Percentiles rank a stretch among this genome's conserved stretches.
Conservation (phyloP, 2,329 filamentous ascomycete species). For the Penicillium freii region DNA sequence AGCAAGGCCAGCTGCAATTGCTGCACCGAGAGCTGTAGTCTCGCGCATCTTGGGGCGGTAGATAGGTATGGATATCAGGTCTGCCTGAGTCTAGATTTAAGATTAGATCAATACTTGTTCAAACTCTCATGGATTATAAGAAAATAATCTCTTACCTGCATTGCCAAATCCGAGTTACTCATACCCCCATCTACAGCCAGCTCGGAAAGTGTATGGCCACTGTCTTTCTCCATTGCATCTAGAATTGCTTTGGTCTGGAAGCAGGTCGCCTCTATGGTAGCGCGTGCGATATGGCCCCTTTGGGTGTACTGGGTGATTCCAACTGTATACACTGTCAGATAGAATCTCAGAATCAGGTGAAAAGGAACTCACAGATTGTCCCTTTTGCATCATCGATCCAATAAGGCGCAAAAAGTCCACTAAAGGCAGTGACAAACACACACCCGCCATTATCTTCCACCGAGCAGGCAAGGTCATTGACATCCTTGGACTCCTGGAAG, state of each 20-base stretch:
- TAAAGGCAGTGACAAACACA: constrained; percentile 86
- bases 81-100: constrained; percentile 64
- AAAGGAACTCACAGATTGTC: constrained; percentile 63
- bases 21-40: constrained; percentile 83
- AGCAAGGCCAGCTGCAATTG: constrained; percentile 82
- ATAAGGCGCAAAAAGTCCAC: constrained; percentile 85
- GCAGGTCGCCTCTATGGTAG: constrained; percentile 85
- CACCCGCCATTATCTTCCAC: constrained; percentile 78
- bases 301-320: constrained; percentile 83
- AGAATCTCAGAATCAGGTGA: background rate
- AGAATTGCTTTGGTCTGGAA: constrained; percentile 91
- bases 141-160: constrained; percentile 60
- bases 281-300: constrained; percentile 80
- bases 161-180: constrained; percentile 81
- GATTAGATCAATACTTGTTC: background rate
- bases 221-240: constrained; percentile 89
- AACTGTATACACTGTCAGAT: constrained; percentile 46
- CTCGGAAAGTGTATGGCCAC: constrained; percentile 69
- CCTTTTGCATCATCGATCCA: constrained; percentile 95
- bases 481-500: constrained; percentile 59
- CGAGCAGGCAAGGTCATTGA: constrained; percentile 61
- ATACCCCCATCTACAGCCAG: constrained; percentile 86
- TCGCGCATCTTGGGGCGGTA: constrained; percentile 85
- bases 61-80: constrained; percentile 79
- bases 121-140: constrained; percentile 17